phyloP scores from a whole-genome alignment of 306 rosid genomes.

The Sicyos baderoa region DNA sequence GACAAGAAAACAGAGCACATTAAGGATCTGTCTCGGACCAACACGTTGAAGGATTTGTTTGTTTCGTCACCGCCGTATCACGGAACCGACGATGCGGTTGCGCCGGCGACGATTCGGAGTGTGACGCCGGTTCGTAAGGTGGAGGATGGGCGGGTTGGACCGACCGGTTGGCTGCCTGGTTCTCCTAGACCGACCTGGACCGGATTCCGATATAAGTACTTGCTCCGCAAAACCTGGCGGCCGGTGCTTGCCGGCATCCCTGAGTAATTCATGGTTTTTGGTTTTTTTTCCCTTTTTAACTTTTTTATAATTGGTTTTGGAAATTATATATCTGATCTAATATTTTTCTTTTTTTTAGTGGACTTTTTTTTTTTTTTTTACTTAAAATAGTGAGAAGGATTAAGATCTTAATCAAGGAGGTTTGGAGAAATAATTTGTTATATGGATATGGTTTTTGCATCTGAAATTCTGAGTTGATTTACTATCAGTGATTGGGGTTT shows the following conservation, averaged over 20 bases:
- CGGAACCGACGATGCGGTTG: constrained; percentile 11
- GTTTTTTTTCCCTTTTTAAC: background rate
- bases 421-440: background rate
- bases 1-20: background rate
- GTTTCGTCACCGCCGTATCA: constrained; percentile 53
- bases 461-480: background rate
- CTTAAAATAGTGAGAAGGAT: background rate
- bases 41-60: constrained; percentile 60
- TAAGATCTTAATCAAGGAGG: background rate
- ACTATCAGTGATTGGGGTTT: too few relatives aligned
- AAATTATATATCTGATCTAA: background rate
- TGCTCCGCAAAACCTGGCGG: constrained; percentile 71
- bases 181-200: constrained; percentile 49
- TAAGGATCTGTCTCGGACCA: constrained; percentile 38
- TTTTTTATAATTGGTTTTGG: background rate
- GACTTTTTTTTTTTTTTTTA: background rate
- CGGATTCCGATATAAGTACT: constrained; percentile 58
- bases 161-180: constrained; percentile 31
- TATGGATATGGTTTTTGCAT: background rate
- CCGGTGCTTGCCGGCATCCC: constrained; percentile 64
- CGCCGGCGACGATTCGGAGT: constrained; percentile 1
- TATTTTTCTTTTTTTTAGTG: constrained; percentile 7
- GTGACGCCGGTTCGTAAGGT: constrained; percentile 17
- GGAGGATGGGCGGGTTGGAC: constrained; percentile 22
- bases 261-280: constrained; percentile 26